Base-by-base conservation (phyloP, 2,329 filamentous ascomycete species). In the Calonectria pteridis region DNA sequence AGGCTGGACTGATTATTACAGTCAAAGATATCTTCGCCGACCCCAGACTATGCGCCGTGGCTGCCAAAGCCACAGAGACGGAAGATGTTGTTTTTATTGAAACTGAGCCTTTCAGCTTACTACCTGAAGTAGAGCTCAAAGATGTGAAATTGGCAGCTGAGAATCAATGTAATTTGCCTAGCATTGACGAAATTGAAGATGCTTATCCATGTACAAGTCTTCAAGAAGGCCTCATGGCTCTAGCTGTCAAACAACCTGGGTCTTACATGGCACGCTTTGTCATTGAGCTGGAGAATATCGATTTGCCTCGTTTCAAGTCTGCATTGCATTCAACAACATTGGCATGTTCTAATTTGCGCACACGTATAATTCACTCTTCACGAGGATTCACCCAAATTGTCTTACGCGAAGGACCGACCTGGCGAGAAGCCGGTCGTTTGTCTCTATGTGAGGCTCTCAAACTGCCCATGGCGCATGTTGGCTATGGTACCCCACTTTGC, bases 11-110 rank as follows among this genome's bases (percentile, higher is more conserved):
- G 3, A 11, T 28, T 7, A 40, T 77, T 1, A 67, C 72, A 20
- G 74, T 74, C 11, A 69, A 71, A 3, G 63, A 67, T 7, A 43
- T 77, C 2, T 73, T 76, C 46, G 6, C 67, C 28, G 23, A 72
- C 35, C 51, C 72, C 46, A 3, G 73, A 26, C 2, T 64, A 67
- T 20, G 40, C 7, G 37, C 59, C 9, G 28, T 64, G 33, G 59
- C 59, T 13, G 18, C 26, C 6, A 64, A 64, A 11, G 13, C 26
- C 6, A 33, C 20, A 6, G 59, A 64, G 35, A 23, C 26, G 4
- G 20, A 49, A 49, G 59, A 49, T 46, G 9, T 31, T 11, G 13
- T 46, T 3, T 1, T 33, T 13, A 6, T 3, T n/a, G 28, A 64
- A 18, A 18, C 20, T 3, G 29, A 64, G 7, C 59, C 59, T 4